Conservation (phyloP, 1,284 basidiomycete species). For the Pseudozyma sp. region DNA sequence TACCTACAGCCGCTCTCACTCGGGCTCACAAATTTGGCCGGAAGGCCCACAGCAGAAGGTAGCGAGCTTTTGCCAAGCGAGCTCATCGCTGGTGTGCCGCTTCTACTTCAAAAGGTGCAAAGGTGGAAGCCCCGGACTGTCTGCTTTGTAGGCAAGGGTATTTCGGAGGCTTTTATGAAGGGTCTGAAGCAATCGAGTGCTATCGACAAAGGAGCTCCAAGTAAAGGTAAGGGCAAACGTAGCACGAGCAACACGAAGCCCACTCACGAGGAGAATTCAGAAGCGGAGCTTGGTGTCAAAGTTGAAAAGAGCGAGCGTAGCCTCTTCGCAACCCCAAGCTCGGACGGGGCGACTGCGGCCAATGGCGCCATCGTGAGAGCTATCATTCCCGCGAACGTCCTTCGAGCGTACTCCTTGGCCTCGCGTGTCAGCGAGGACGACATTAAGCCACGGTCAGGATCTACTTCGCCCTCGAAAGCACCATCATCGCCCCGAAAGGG, state of each 20-base stretch:
- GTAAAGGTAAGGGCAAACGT: constrained; percentile 3
- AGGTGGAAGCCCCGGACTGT: constrained; percentile 39
- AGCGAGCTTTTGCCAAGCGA: constrained; percentile 42
- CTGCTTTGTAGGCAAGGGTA: constrained; percentile 51
- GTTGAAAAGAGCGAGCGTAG: not conserved
- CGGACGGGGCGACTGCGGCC: not conserved
- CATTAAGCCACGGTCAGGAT: not conserved
- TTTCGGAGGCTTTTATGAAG: constrained; percentile 42
- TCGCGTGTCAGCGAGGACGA: not conserved
- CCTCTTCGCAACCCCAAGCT: not conserved
- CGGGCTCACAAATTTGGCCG: constrained; percentile 45
- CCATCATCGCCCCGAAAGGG: constrained; percentile 8
- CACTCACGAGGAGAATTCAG: not conserved
- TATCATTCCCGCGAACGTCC: not conserved
- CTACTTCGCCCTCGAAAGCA: not conserved
- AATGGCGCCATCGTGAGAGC: constrained; percentile 1
- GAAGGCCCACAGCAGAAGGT: constrained; percentile 47
- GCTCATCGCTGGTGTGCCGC: constrained; percentile 41
- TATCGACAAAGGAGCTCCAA: constrained; percentile 2
- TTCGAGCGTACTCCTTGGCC: constrained; percentile 8
- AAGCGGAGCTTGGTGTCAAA: not conserved
- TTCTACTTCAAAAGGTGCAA: constrained; percentile 35
- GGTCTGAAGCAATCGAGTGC: constrained; percentile 36
- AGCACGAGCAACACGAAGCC: not conserved
- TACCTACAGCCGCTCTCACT: constrained; percentile 29